Conservation (phyloP, 345 rosid species). For the Pseudoturritis turrita region DNA sequence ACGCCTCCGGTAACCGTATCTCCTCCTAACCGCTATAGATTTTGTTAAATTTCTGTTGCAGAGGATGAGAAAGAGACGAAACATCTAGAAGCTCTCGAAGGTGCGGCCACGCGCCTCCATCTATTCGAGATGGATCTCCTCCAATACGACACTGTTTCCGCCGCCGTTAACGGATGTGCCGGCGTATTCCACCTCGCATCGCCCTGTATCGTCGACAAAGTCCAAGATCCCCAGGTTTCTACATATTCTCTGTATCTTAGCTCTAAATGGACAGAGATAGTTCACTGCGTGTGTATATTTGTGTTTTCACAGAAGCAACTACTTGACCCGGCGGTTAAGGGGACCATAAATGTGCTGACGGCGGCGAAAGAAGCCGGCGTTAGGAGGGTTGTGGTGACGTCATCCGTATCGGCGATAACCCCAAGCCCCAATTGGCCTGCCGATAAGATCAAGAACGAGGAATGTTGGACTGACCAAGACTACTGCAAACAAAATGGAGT, state of each 20-base stretch:
- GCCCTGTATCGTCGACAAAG: conserved; percentile 77
- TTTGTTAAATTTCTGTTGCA: conserved; percentile 2
- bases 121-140: conserved; percentile 86
- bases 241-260: background rate
- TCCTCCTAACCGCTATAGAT: background rate
- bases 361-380: conserved; percentile 76
- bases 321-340: conserved; percentile 81
- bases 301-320: conserved; percentile 50
- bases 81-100: conserved; percentile 71
- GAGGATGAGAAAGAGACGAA: conserved; percentile 78
- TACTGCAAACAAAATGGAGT: conserved; percentile 70
- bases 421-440: conserved; percentile 91
- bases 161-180: conserved; percentile 60
- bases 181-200: conserved; percentile 96
- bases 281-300: background rate
- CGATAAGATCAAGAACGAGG: conserved; percentile 64
- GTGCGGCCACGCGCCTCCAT: conserved; percentile 76
- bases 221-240: conserved; percentile 68
- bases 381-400: conserved; percentile 81
- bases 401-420: conserved; percentile 70
- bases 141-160: conserved; percentile 55
- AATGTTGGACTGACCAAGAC: conserved; percentile 80
- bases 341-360: conserved; percentile 68
- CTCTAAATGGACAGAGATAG: background rate
- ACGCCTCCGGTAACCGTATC: background rate